Evolutionary conservation across 2,329 filamentous ascomycete species (phyloP).

Genomic region (Leptodontidium sp.): DNA sequence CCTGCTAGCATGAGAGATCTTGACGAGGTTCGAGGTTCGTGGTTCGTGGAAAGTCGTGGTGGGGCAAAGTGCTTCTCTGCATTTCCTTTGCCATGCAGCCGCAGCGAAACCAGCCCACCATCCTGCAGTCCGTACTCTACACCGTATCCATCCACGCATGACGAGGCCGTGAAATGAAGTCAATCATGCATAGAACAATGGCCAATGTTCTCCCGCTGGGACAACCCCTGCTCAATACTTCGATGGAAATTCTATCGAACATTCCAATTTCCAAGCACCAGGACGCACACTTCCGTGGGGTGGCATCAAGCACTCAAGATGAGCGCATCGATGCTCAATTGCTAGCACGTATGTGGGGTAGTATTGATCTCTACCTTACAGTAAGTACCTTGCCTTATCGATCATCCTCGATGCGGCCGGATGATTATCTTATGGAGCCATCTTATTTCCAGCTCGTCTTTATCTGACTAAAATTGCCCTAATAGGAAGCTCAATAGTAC

Average conservation of each 20-base stretch:
- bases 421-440: background rate
- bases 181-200: slow-evolving; percentile 35
- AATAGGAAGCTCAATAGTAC: slow-evolving; percentile 15
- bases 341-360: slow-evolving; percentile 13
- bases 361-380: slow-evolving; percentile 3
- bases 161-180: slow-evolving; percentile 19
- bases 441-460: background rate
- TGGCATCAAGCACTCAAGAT: slow-evolving; percentile 1
- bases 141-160: slow-evolving; percentile 10
- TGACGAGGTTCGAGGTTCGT: slow-evolving; percentile 2
- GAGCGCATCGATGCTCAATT: slow-evolving; percentile 10
- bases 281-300: slow-evolving; percentile 7
- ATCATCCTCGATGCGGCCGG: background rate
- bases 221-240: slow-evolving; percentile 21
- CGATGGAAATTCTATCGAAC: slow-evolving; percentile 19
- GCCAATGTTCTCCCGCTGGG: slow-evolving; percentile 29
- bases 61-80: slow-evolving; percentile 4
- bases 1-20: slow-evolving; percentile 2
- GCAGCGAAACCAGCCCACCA: slow-evolving; percentile 9
- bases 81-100: slow-evolving; percentile 20
- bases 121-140: background rate
- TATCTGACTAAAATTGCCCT: slow-evolving; percentile 3
- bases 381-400: background rate
- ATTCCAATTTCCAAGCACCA: slow-evolving; percentile 20
- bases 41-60: slow-evolving; percentile 12